Evolutionary conservation across 2,329 filamentous ascomycete genomes (phyloP).

Genomic region (Sordariomycetes sp.): DNA sequence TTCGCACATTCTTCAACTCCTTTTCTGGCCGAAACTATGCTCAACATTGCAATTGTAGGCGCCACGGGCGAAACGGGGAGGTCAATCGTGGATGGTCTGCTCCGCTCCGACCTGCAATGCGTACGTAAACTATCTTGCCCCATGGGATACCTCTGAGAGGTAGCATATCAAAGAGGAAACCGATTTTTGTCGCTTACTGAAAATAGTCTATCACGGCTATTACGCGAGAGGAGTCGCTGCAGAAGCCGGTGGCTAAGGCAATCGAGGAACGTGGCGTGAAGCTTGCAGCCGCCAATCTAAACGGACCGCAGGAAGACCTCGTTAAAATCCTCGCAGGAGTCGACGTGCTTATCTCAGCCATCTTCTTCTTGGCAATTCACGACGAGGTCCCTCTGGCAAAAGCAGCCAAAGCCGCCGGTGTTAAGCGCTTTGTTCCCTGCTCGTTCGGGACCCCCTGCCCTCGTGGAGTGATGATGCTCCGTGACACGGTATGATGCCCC

Average conservation of each 20-base stretch:
- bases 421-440: conserved; percentile 42
- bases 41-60: conserved; percentile 25
- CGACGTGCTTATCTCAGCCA: conserved; percentile 34
- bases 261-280: conserved; percentile 32
- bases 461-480: conserved; percentile 19
- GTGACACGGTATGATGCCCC: conserved; percentile 12
- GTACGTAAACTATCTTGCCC: conserved; percentile 10
- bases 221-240: conserved; percentile 32
- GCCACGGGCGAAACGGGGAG: conserved; percentile 31
- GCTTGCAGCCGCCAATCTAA: conserved; percentile 31
- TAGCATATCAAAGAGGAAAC: no score
- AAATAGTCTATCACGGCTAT: conserved; percentile 37
- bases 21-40: no score
- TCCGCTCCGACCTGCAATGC: conserved; percentile 17
- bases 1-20: no score
- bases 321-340: conserved; percentile 28
- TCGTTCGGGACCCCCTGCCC: conserved; percentile 36
- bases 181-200: no score
- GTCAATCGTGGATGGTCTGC: conserved; percentile 26
- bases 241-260: conserved; percentile 30
- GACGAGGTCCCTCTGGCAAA: conserved; percentile 35
- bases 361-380: conserved; percentile 21
- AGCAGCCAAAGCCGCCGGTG: conserved; percentile 37
- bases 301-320: conserved; percentile 28
- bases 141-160: background rate